phyloP scores from a whole-genome alignment of 306 rosid genomes.

The Rosa chinensis region DNA sequence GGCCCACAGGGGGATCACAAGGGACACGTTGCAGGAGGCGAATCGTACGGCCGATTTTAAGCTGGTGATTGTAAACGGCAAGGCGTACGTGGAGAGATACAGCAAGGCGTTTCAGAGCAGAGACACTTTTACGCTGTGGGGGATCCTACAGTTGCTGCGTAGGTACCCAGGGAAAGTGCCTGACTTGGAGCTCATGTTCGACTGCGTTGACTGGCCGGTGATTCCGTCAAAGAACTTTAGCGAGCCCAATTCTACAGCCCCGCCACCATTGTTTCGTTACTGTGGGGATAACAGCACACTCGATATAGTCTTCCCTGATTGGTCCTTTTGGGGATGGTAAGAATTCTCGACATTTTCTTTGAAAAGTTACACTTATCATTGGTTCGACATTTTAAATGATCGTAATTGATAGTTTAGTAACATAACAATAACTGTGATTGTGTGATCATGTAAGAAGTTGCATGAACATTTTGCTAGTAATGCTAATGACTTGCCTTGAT shows the following conservation, averaged over 20 bases:
- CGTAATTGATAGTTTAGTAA: not conserved
- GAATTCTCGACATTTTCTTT: not conserved
- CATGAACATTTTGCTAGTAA: not conserved
- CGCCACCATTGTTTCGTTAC: conserved; percentile 79
- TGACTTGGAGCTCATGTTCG: conserved; percentile 85
- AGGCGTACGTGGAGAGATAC: conserved; percentile 66
- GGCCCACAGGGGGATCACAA: conserved; percentile 69
- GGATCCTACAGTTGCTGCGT: conserved; percentile 78
- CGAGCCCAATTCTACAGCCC: conserved; percentile 34
- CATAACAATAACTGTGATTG: not conserved
- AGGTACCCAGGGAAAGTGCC: conserved; percentile 77
- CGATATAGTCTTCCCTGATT: conserved; percentile 92
- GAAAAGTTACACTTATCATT: no score
- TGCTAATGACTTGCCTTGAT: not conserved
- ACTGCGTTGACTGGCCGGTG: conserved; percentile 88
- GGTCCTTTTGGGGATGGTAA: conserved; percentile 99
- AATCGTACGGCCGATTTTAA: conserved; percentile 60
- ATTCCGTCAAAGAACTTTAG: conserved; percentile 7
- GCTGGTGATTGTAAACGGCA: conserved; percentile 59
- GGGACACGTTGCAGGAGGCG: conserved; percentile 50
- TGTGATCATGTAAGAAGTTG: not conserved
- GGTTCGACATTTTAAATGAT: no score
- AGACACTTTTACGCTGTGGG: conserved; percentile 80
- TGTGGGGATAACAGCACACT: conserved; percentile 65
- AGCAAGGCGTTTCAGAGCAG: conserved; percentile 67